Evolutionary conservation across 371 early-diverging fungal species (phyloP).

Genomic region (Mucor saturninus): DNA sequence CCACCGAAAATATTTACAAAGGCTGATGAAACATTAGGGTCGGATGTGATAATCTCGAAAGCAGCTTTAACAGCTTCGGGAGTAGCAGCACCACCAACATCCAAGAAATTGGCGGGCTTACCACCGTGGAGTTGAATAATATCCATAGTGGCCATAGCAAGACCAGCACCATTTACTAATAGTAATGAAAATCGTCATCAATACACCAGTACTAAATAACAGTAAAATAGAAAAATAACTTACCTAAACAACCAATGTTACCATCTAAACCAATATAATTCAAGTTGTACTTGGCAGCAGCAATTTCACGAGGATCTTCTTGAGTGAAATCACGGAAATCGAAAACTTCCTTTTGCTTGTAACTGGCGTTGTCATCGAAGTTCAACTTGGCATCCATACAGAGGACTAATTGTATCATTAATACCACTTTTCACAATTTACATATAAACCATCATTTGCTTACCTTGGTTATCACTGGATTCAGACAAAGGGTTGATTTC

Average conservation of each 20-base stretch:
- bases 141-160: constrained; percentile 99
- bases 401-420: constrained; percentile 34
- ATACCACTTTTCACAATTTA: neutral
- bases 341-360: constrained; percentile 94
- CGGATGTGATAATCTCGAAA: constrained; percentile 97
- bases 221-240: constrained; percentile 1
- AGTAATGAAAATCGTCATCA: neutral
- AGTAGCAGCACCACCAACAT: constrained; percentile 96
- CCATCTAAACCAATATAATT: constrained; percentile 99
- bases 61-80: constrained; percentile 97
- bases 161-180: constrained; percentile 96
- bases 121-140: constrained; percentile 98
- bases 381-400: constrained; percentile 77
- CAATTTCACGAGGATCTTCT: constrained; percentile 97
- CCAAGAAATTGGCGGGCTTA: constrained; percentile 99
- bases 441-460: neutral
- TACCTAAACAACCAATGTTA: constrained; percentile 73
- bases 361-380: constrained; percentile 98
- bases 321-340: constrained; percentile 90
- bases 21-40: constrained; percentile 92
- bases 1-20: constrained; percentile 99
- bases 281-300: constrained; percentile 94
- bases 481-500: constrained; percentile 99
- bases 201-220: neutral
- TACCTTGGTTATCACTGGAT: constrained; percentile 85